Conservation (phyloP, 2,329 filamentous ascomycete genomes). For the Lasiodiplodia sp. region DNA sequence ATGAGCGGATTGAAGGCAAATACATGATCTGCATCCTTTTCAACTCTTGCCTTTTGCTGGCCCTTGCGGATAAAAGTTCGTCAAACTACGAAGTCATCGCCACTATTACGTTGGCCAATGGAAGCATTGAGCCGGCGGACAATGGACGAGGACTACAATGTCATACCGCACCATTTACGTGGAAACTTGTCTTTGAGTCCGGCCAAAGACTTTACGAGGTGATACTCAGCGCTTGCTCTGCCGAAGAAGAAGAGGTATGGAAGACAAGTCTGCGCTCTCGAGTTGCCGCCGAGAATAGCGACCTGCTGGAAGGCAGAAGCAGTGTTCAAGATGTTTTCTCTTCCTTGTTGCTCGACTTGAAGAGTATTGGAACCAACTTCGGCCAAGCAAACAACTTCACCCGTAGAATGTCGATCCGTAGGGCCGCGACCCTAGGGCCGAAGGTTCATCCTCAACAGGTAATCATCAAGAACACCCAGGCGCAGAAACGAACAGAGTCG, state of each 20-base stretch:
- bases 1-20: conserved; percentile 71
- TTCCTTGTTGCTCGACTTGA: conserved; percentile 73
- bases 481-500: conserved; percentile 64
- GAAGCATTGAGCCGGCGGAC: conserved; percentile 74
- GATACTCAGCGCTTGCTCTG: conserved; percentile 84
- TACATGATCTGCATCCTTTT: conserved; percentile 92
- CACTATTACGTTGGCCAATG: conserved; percentile 71
- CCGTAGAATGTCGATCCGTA: conserved; percentile 78
- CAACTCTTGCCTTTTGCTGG: conserved; percentile 78
- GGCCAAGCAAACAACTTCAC: conserved; percentile 72
- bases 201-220: conserved; percentile 81
- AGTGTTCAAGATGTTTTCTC: conserved; percentile 63
- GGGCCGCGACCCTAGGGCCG: conserved; percentile 75
- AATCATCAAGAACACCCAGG: conserved; percentile 85
- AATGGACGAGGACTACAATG: conserved; percentile 86
- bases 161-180: conserved; percentile 83
- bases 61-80: conserved; percentile 69
- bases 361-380: conserved; percentile 77
- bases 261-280: conserved; percentile 68
- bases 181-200: conserved; percentile 88
- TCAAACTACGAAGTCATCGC: conserved; percentile 76
- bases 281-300: conserved; percentile 58
- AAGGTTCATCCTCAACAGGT: conserved; percentile 76
- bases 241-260: conserved; percentile 83
- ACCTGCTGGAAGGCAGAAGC: conserved; percentile 57